Conservation (phyloP, 345 rosid genomes). For the Excoecaria cochinchinensis region DNA sequence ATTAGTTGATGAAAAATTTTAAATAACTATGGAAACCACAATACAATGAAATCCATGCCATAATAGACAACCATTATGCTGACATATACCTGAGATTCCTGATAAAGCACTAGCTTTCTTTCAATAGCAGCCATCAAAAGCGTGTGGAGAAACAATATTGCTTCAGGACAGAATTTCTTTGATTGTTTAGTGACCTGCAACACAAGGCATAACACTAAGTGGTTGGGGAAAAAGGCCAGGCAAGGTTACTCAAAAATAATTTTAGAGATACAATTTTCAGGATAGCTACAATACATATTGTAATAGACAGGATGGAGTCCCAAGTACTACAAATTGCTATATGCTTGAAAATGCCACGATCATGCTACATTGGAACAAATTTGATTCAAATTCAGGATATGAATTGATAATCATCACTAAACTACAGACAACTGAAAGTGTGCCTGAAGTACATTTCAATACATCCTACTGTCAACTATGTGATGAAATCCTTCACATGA, state of each 20-base stretch:
- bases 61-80: neutral
- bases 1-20: neutral
- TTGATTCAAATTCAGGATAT: neutral
- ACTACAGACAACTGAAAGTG: neutral
- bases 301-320: neutral
- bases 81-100: slow-evolving; percentile 59
- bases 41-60: neutral
- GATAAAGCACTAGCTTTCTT: slow-evolving; percentile 38
- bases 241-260: neutral
- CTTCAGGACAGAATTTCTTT: slow-evolving; percentile 84
- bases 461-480: slow-evolving; percentile 2
- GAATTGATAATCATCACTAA: neutral
- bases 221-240: neutral
- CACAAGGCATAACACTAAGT: slow-evolving; percentile 7
- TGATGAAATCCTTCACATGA: slow-evolving; percentile 5
- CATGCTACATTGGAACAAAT: neutral
- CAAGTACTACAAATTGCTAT: neutral
- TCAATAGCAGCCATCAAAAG: slow-evolving; percentile 59
- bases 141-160: slow-evolving; percentile 60
- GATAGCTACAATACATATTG: neutral
- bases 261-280: neutral
- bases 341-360: neutral
- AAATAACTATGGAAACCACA: neutral
- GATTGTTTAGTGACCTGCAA: slow-evolving; percentile 69
- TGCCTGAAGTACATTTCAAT: neutral